A percentile compares a stretch with the other conserved stretches of the same genome.
Conservation (phyloP, 306 rosid species). For the Benincasa hispida region DNA sequence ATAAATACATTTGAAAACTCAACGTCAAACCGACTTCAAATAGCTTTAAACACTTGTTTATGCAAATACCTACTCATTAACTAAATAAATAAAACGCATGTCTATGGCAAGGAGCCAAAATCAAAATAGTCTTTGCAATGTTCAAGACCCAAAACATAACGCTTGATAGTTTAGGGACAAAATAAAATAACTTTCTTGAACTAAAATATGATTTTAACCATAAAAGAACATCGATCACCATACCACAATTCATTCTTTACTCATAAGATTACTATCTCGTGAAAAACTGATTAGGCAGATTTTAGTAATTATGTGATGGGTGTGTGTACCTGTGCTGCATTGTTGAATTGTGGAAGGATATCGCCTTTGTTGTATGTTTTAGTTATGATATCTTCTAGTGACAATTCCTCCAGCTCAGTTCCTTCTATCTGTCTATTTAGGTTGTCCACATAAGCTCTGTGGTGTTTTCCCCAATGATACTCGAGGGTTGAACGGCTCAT, state of each 20-base stretch:
- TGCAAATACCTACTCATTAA: not conserved
- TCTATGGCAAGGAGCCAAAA: not conserved
- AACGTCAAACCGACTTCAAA: not conserved
- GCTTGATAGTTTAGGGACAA: not conserved
- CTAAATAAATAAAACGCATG: not conserved
- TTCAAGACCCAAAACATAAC: not conserved
- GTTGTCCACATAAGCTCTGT: slow-evolving; percentile 69
- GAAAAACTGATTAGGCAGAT: not conserved
- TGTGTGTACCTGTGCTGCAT: slow-evolving; percentile 62
- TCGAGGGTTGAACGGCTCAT: slow-evolving; percentile 75
- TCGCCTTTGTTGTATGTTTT: slow-evolving; percentile 62
- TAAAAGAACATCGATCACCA: not conserved
- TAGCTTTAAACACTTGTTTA: not conserved
- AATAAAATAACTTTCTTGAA: not conserved
- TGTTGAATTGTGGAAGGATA: slow-evolving; percentile 69
- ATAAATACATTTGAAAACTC: not conserved
- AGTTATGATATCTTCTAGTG: slow-evolving; percentile 44
- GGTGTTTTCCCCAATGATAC: slow-evolving; percentile 96
- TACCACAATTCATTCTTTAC: not conserved
- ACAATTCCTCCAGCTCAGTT: slow-evolving; percentile 50
- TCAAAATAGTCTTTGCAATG: not conserved
- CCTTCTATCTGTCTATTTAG: slow-evolving; percentile 72
- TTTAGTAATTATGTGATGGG: not conserved
- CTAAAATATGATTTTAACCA: not conserved
- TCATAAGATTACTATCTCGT: not conserved